Evolutionary conservation across 208 protist species (phyloP).

Genomic region (Strigomonas galati): DNA sequence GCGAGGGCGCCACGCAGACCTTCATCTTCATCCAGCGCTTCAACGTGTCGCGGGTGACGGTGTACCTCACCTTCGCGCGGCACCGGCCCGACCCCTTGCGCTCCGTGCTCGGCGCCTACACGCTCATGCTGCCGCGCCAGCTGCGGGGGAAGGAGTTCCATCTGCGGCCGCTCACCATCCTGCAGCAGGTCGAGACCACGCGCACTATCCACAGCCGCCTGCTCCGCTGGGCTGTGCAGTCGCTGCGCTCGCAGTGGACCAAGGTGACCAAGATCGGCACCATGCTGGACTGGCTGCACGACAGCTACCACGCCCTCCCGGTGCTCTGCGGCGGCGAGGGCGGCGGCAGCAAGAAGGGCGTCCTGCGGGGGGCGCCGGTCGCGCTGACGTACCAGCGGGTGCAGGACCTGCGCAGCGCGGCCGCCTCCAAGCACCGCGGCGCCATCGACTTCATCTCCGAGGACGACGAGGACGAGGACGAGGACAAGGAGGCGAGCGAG

Average conservation of each 20-base stretch:
- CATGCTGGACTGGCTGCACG: conserved; percentile 43
- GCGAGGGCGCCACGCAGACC: conserved; percentile 4
- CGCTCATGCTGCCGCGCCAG: conserved; percentile 64
- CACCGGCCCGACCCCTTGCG: conserved; percentile 62
- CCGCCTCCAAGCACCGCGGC: neutral
- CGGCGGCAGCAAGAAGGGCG: conserved; percentile 16
- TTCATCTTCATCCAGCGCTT: conserved; percentile 8
- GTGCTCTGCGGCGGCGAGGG: conserved; percentile 23
- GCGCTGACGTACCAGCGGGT: neutral
- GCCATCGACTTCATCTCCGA: neutral
- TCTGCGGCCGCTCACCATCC: conserved; percentile 32
- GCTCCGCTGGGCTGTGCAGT: conserved; percentile 45
- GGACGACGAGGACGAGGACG: neutral
- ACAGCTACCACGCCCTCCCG: conserved; percentile 26
- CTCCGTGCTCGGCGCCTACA: conserved; percentile 56
- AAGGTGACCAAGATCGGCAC: conserved; percentile 73
- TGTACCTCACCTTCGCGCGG: conserved; percentile 3
- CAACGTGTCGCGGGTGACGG: neutral
- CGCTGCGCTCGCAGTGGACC: conserved; percentile 72
- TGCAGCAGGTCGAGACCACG: conserved; percentile 42
- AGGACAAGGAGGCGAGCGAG: neutral
- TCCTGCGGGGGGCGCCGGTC: conserved; percentile 2
- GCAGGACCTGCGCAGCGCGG: neutral
- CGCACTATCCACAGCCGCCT: conserved; percentile 37
- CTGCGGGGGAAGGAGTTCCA: conserved; percentile 56